A percentile compares a stretch with the other conserved stretches of the same genome.
phyloP scores from a whole-genome alignment of 768 basidiomycete species.

The Lactifluus subvellereus region DNA sequence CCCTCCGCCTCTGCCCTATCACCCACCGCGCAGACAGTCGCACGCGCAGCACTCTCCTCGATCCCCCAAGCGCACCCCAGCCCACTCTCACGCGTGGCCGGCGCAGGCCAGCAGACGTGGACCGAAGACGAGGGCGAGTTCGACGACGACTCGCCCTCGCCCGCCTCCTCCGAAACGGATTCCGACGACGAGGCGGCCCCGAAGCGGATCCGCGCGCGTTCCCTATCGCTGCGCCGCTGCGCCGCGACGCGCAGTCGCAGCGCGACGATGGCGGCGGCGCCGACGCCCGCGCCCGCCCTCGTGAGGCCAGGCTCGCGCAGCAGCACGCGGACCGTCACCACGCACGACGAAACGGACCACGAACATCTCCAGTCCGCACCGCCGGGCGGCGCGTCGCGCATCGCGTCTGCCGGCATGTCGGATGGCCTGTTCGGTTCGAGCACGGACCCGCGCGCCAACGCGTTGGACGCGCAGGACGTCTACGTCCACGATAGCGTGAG shows the following conservation, averaged over 20 bases:
- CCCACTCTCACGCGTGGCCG: slow-evolving; percentile 53
- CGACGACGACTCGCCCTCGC: slow-evolving; percentile 50
- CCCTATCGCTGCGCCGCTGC: slow-evolving; percentile 29
- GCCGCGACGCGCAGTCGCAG: slow-evolving; percentile 8
- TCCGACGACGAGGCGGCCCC: slow-evolving; percentile 31
- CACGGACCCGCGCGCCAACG: not conserved
- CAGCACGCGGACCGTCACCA: slow-evolving; percentile 68
- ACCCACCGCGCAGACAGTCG: slow-evolving; percentile 31
- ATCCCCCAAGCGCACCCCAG: slow-evolving; percentile 55
- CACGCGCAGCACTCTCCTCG: slow-evolving; percentile 26
- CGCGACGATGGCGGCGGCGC: slow-evolving; percentile 22
- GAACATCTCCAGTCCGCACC: slow-evolving; percentile 7
- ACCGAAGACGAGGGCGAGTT: slow-evolving; percentile 46
- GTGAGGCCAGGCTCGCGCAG: slow-evolving; percentile 56
- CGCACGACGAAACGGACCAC: slow-evolving; percentile 26
- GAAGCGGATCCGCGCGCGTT: slow-evolving; percentile 24
- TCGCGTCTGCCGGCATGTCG: slow-evolving; percentile 5
- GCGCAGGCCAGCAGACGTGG: slow-evolving; percentile 46
- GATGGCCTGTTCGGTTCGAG: slow-evolving; percentile 19
- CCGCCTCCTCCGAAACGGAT: slow-evolving; percentile 59
- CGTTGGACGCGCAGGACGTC: slow-evolving; percentile 11
- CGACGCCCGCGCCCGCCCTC: slow-evolving; percentile 18
- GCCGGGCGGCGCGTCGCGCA: not conserved
- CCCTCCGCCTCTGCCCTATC: slow-evolving; percentile 28
- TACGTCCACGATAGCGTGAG: slow-evolving; percentile 3